Evolutionary conservation across 352 stramenopile genomes (phyloP).

Genomic region (Elongisporangium senticosum): DNA sequence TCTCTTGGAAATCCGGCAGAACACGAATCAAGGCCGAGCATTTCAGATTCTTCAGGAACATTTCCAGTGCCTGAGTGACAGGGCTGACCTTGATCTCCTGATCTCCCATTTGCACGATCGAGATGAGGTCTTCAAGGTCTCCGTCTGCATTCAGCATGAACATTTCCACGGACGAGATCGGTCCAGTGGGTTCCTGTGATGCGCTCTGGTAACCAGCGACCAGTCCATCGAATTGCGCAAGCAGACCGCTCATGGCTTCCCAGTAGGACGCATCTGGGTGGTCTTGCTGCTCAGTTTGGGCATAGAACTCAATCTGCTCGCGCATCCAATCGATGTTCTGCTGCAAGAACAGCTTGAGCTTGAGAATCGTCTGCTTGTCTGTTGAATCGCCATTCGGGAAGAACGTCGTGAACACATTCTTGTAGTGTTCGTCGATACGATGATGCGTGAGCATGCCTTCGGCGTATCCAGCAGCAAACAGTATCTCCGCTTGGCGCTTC

Average conservation of each 20-base stretch:
- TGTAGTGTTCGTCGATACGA: conserved; percentile 62
- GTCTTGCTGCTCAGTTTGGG: conserved; percentile 4
- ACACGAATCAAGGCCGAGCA: conserved; percentile 75
- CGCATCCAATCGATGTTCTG: conserved; percentile 43
- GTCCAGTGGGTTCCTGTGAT: conserved; percentile 8
- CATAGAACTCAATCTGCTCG: conserved; percentile 22
- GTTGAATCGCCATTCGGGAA: conserved; percentile 27
- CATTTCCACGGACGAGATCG: conserved; percentile 28
- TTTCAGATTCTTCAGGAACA: conserved; percentile 49
- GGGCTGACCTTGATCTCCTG: conserved; percentile 4
- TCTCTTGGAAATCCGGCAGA: conserved; percentile 41
- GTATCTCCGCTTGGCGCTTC: conserved; percentile 22
- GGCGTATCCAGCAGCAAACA: conserved; percentile 53
- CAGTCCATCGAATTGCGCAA: conserved; percentile 52
- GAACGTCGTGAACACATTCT: conserved; percentile 45
- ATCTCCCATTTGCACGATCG: conserved; percentile 16
- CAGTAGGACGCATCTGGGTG: conserved; percentile 28
- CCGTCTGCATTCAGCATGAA: conserved; percentile 53
- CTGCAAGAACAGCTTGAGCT: conserved; percentile 30
- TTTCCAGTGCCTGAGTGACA: conserved; percentile 27
- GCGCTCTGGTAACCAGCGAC: conserved; percentile 32
- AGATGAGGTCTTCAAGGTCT: conserved; percentile 51
- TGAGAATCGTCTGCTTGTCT: conserved; percentile 19
- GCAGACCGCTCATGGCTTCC: conserved; percentile 21
- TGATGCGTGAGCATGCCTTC: conserved; percentile 54